Evolutionary conservation across 192 early-diverging fungal species (phyloP).

Genomic region (Rhizophagus clarus): DNA sequence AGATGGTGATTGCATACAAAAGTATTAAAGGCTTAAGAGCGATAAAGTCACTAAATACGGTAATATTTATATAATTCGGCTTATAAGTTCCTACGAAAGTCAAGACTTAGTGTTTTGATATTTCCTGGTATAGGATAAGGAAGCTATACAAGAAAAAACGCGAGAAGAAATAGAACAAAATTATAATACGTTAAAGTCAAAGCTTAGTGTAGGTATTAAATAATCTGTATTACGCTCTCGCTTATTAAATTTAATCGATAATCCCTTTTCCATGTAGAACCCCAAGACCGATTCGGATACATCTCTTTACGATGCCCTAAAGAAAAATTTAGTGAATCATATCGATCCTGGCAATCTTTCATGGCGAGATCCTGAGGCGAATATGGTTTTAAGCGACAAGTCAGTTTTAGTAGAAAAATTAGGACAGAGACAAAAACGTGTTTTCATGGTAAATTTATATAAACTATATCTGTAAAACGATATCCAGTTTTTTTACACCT

Average conservation of each 20-base stretch:
- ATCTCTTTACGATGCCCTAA: background rate
- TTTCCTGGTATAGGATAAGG: conserved; percentile 2
- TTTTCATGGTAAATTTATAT: background rate
- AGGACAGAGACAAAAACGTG: background rate
- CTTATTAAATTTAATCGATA: background rate
- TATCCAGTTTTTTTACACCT: background rate
- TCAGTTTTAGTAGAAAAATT: background rate
- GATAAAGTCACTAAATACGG: conserved; percentile 1
- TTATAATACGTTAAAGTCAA: conserved; percentile 9
- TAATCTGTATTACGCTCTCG: background rate
- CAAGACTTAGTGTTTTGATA: conserved; percentile 46
- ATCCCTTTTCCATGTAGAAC: background rate
- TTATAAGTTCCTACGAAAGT: conserved; percentile 33
- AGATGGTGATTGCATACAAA: too few species aligned
- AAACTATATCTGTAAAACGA: background rate
- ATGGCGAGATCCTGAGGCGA: background rate
- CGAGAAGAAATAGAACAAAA: conserved; percentile 13
- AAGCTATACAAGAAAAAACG: background rate
- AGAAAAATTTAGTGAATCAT: background rate
- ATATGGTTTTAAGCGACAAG: background rate
- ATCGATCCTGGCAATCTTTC: background rate
- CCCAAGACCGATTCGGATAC: background rate
- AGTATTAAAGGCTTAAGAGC: too few species aligned
- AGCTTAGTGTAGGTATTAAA: conserved; percentile 2
- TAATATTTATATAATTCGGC: conserved; percentile 1